A percentile compares a stretch with the other conserved stretches of the same genome.
These are phyloP conservation scores for Pestalotiopsis sp. DNA, from an alignment of 2,329 filamentous ascomycete species.

Conservation along the genomic window DNA sequence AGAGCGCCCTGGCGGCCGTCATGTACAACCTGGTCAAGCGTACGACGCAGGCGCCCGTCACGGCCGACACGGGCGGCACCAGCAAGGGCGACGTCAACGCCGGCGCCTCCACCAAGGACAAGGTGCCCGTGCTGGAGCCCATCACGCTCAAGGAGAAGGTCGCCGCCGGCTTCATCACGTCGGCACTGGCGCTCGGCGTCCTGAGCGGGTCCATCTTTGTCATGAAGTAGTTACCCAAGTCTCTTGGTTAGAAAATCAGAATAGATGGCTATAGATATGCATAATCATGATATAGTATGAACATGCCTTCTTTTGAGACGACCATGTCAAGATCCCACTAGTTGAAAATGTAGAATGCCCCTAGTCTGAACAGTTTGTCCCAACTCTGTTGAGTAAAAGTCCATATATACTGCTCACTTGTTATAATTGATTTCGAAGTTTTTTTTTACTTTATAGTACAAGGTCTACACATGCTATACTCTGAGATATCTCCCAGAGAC, in stretches of 20 bases:
- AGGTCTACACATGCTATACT: too few species aligned
- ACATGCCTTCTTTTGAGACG: too few species aligned
- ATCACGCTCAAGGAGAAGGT: conserved; percentile 55
- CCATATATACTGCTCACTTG: too few species aligned
- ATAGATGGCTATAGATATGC: background rate
- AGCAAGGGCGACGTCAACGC: conserved; percentile 53
- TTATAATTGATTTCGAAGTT: too few species aligned
- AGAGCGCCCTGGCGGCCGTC: conserved; percentile 67
- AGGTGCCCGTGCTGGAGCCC: conserved; percentile 30
- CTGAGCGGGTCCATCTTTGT: conserved; percentile 54
- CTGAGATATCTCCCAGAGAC: too few species aligned
- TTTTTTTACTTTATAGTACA: too few species aligned
- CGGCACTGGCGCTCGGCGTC: conserved; percentile 49
- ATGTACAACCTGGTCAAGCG: conserved; percentile 59
- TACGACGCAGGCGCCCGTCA: conserved; percentile 45
- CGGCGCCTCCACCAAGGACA: conserved; percentile 34
- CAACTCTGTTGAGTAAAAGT: too few species aligned
- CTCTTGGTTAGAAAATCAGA: background rate
- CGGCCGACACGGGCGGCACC: conserved; percentile 60
- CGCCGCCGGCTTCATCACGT: conserved; percentile 59
- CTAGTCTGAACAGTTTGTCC: too few species aligned
- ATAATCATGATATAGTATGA: background rate
- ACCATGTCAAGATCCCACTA: too few species aligned
- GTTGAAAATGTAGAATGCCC: too few species aligned
- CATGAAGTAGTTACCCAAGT: conserved; percentile 29